A percentile compares a stretch with the other conserved stretches of the same genome.
These are phyloP conservation scores for Colletotrichum musae DNA, from an alignment of 2,329 filamentous ascomycete species.

Conservation along the genomic window DNA sequence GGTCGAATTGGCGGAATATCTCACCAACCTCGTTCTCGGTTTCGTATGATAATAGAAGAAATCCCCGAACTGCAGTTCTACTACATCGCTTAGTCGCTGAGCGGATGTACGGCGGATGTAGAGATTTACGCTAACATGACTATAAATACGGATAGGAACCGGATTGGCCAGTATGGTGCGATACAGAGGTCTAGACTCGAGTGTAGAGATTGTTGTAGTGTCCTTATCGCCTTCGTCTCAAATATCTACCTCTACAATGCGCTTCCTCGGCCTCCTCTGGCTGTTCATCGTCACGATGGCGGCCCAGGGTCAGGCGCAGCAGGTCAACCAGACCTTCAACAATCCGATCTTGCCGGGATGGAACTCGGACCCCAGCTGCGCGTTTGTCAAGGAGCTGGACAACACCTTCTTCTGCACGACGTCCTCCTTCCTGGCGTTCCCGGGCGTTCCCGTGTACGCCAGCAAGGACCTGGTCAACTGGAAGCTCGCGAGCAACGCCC, in stretches of 20 bases:
- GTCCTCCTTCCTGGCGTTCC: slow-evolving; percentile 67
- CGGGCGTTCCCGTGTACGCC: slow-evolving; percentile 67
- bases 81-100: too few relatives aligned
- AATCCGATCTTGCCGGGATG: slow-evolving; percentile 66
- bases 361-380: slow-evolving; percentile 63
- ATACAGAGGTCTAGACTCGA: not conserved
- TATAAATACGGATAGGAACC: too few relatives aligned
- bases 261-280: slow-evolving; percentile 21
- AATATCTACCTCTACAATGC: slow-evolving; percentile 13
- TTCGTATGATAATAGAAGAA: slow-evolving; percentile 4
- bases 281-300: slow-evolving; percentile 22
- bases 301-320: not conserved
- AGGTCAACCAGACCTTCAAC: slow-evolving; percentile 30
- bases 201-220: not conserved
- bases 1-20: slow-evolving; percentile 29
- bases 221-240: not conserved
- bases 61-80: too few relatives aligned
- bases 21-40: slow-evolving; percentile 3
- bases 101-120: too few relatives aligned
- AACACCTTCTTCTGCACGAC: slow-evolving; percentile 66
- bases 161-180: too few relatives aligned
- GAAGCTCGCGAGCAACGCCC: slow-evolving; percentile 59
- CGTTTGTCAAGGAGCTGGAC: slow-evolving; percentile 54
- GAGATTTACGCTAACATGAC: too few relatives aligned
- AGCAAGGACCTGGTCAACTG: slow-evolving; percentile 65